A percentile compares a stretch with the other conserved stretches of the same genome.
phyloP scores from a whole-genome alignment of 345 rosid genomes.

The Citrus mangshanensis region DNA sequence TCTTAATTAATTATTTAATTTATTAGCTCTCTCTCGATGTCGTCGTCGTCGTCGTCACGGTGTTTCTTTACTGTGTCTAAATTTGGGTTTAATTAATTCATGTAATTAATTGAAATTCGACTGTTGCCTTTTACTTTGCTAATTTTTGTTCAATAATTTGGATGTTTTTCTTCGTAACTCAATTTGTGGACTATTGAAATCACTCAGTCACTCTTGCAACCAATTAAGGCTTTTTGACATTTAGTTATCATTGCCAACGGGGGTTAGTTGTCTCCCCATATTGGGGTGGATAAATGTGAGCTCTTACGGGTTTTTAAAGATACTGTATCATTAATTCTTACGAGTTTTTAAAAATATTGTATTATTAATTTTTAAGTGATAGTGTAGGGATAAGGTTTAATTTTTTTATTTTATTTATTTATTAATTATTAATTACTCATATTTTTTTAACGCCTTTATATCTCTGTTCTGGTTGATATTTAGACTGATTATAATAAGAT shows the following conservation, averaged over 20 bases:
- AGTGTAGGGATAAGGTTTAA: rapidly evolving
- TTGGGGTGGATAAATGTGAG: too few species aligned
- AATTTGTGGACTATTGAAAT: too few species aligned
- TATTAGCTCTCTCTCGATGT: background rate
- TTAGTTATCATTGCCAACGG: too few species aligned
- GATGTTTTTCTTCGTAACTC: background rate
- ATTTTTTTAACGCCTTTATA: too few species aligned
- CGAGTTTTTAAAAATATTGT: rapidly evolving
- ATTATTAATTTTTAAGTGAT: too few species aligned
- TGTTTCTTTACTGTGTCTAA: background rate
- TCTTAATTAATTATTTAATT: background rate
- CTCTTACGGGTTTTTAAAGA: rapidly evolving
- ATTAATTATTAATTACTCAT: too few species aligned
- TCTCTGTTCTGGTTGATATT: too few species aligned
- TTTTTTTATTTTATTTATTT: too few species aligned
- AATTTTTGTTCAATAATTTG: background rate
- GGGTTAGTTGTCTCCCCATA: too few species aligned
- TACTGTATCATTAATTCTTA: rapidly evolving
- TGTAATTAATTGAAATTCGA: background rate
- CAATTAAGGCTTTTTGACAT: too few species aligned
- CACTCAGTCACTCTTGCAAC: too few species aligned
- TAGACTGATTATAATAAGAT: too few species aligned
- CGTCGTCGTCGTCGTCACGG: background rate
- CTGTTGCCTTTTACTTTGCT: background rate
- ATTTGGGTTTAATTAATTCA: background rate